phyloP scores from a whole-genome alignment of 2,329 filamentous ascomycete genomes.

The Stagonosporopsis chrysanthemi region DNA sequence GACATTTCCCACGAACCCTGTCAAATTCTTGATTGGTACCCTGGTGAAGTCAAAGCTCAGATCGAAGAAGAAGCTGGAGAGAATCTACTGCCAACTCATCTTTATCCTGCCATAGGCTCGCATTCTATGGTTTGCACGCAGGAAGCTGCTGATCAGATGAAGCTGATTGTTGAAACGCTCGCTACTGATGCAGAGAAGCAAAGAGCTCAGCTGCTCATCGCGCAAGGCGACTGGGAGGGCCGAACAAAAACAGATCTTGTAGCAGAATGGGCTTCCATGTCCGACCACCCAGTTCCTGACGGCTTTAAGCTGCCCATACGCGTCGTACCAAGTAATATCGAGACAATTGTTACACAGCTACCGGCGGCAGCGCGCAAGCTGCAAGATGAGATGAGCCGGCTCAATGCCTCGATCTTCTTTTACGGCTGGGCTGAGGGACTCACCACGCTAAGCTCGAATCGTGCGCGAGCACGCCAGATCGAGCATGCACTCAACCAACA shows the following conservation, averaged over 20 bases:
- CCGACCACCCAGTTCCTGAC: conserved; percentile 62
- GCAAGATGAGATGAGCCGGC: conserved; percentile 60
- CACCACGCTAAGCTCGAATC: conserved; percentile 76
- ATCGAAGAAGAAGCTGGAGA: conserved; percentile 69
- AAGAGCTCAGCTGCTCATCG: conserved; percentile 67
- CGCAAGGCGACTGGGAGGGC: conserved; percentile 44
- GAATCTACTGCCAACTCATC: conserved; percentile 65
- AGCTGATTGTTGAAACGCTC: conserved; percentile 49
- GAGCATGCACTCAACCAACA: conserved; percentile 65
- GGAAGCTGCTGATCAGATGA: conserved; percentile 71
- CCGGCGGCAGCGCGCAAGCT: conserved; percentile 56
- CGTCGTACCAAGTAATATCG: conserved; percentile 58
- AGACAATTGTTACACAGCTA: conserved; percentile 47
- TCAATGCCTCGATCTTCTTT: conserved; percentile 75
- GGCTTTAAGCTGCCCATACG: conserved; percentile 68
- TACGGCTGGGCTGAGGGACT: conserved; percentile 71
- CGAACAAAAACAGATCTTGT: conserved; percentile 26
- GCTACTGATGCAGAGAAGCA: conserved; percentile 55
- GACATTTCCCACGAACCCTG: conserved; percentile 71
- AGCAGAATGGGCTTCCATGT: conserved; percentile 50
- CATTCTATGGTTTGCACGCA: conserved; percentile 70
- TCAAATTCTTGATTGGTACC: conserved; percentile 59
- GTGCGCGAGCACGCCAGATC: conserved; percentile 70
- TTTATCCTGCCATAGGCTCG: conserved; percentile 68
- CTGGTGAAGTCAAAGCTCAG: conserved; percentile 68